Percentiles rank a stretch among this genome's conserved stretches.
phyloP scores from a whole-genome alignment of 2,329 filamentous ascomycete genomes.

The Ceratocystis lukuohia region DNA sequence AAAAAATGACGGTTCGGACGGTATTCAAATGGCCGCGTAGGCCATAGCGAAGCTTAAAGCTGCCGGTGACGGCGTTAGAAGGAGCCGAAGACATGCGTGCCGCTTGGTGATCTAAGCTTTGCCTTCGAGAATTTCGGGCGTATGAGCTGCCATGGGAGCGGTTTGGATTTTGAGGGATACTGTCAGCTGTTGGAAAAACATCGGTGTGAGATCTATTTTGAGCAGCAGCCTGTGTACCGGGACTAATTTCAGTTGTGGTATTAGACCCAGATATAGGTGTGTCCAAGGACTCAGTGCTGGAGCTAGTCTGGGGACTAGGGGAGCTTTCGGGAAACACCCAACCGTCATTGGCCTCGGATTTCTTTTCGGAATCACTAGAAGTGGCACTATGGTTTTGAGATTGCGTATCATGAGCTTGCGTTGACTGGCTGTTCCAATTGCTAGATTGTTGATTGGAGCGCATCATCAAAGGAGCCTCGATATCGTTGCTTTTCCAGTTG shows the following conservation, averaged over 20 bases:
- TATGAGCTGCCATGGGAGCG: slow-evolving; percentile 49
- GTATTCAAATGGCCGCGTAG: slow-evolving; percentile 87
- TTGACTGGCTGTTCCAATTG: background rate
- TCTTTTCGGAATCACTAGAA: slow-evolving; percentile 14
- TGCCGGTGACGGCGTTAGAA: slow-evolving; percentile 55
- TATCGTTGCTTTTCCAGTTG: slow-evolving; percentile 27
- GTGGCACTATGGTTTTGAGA: background rate
- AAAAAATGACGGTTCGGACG: slow-evolving; percentile 90
- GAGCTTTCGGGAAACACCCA: slow-evolving; percentile 86
- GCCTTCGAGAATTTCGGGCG: slow-evolving; percentile 65
- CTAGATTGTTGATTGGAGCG: slow-evolving; percentile 32
- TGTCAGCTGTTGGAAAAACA: slow-evolving; percentile 70
- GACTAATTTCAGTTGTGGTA: background rate
- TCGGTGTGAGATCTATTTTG: slow-evolving; percentile 65
- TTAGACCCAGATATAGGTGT: slow-evolving; percentile 11
- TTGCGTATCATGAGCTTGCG: background rate
- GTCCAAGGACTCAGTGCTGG: slow-evolving; percentile 31
- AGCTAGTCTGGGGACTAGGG: slow-evolving; percentile 38
- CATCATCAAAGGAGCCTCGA: slow-evolving; percentile 38
- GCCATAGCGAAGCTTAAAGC: slow-evolving; percentile 86
- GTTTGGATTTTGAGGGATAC: slow-evolving; percentile 66
- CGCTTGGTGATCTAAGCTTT: slow-evolving; percentile 54
- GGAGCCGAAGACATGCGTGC: slow-evolving; percentile 35
- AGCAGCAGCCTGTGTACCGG: background rate
- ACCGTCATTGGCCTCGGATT: slow-evolving; percentile 46